Conservation (phyloP, 1,284 basidiomycete genomes). For the Boletus sp. region DNA sequence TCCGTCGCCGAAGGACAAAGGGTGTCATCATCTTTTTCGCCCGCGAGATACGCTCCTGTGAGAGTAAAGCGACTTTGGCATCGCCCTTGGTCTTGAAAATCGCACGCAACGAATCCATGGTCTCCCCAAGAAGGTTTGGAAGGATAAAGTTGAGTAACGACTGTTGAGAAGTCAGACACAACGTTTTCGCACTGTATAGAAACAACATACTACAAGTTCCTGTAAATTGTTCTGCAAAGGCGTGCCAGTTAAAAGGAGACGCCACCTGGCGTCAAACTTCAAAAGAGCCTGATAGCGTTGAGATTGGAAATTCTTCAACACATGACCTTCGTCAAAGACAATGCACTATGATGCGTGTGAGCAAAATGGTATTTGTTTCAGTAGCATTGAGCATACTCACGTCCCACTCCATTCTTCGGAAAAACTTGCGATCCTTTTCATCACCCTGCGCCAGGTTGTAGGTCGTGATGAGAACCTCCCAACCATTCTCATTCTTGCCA, state of each 20-base stretch:
- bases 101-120: slow-evolving; percentile 75
- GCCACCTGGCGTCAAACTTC: slow-evolving; percentile 84
- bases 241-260: slow-evolving; percentile 92
- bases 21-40: slow-evolving; percentile 99
- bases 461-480: slow-evolving; percentile 95
- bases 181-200: slow-evolving; percentile 16
- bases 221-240: slow-evolving; percentile 91
- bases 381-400: slow-evolving; percentile 43
- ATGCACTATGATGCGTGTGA: slow-evolving; percentile 55
- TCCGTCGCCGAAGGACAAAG: slow-evolving; percentile 92
- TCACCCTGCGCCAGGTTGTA: slow-evolving; percentile 93
- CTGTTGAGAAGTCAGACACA: slow-evolving; percentile 38
- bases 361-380: background rate
- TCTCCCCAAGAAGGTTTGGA: slow-evolving; percentile 82
- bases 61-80: slow-evolving; percentile 80
- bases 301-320: slow-evolving; percentile 95
- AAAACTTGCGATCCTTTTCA: slow-evolving; percentile 86
- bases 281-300: slow-evolving; percentile 91
- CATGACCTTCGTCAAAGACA: slow-evolving; percentile 94
- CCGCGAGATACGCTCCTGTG: slow-evolving; percentile 85
- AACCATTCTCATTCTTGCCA: slow-evolving; percentile 51
- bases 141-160: slow-evolving; percentile 98
- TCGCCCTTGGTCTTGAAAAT: slow-evolving; percentile 97
- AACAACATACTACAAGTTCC: slow-evolving; percentile 80
- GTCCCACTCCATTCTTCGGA: slow-evolving; percentile 89